Conservation (phyloP, 2,329 filamentous ascomycete genomes). For the Arthroderma sp. region DNA sequence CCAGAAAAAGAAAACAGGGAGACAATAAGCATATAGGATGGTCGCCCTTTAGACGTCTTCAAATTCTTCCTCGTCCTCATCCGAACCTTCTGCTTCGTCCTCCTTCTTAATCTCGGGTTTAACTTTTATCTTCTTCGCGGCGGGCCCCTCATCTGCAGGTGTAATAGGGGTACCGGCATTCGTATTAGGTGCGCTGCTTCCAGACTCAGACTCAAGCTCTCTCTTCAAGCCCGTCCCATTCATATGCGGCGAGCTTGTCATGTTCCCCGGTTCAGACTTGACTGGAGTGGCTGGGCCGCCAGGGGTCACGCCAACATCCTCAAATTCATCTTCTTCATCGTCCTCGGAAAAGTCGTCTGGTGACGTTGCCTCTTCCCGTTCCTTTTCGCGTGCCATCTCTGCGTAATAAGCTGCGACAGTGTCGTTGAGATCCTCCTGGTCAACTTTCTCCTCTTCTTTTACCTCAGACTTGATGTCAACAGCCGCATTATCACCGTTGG, state of each 20-base stretch:
- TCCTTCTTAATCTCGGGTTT: slow-evolving; percentile 26
- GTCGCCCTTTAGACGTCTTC: slow-evolving; percentile 26
- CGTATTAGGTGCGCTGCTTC: slow-evolving; percentile 26
- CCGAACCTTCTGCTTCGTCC: slow-evolving; percentile 15
- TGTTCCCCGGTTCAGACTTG: slow-evolving; percentile 9
- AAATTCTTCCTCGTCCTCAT: slow-evolving; percentile 32
- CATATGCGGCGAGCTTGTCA: slow-evolving; percentile 6
- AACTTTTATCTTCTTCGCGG: slow-evolving; percentile 31
- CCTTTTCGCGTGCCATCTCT: slow-evolving; percentile 32
- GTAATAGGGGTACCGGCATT: slow-evolving; percentile 24
- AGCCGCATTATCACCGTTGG: slow-evolving; percentile 5
- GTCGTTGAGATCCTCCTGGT: slow-evolving; percentile 30
- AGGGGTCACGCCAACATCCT: slow-evolving; percentile 11
- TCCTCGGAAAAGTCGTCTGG: slow-evolving; percentile 19
- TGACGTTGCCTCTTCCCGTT: slow-evolving; percentile 29
- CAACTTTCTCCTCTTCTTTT: slow-evolving; percentile 31
- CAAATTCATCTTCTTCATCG: slow-evolving; percentile 14
- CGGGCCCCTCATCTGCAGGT: slow-evolving; percentile 26
- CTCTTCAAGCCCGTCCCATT: slow-evolving; percentile 22
- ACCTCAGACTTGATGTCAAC: slow-evolving; percentile 17
- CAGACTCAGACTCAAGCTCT: slow-evolving; percentile 26
- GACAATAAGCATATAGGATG: too few relatives aligned
- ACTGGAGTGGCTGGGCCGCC: slow-evolving; percentile 25
- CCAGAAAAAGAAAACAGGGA: too few relatives aligned
- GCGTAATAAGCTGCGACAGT: slow-evolving; percentile 35